Base-by-base conservation (phyloP, 352 stramenopile genomes). In the Globisporangium echinulatum region DNA sequence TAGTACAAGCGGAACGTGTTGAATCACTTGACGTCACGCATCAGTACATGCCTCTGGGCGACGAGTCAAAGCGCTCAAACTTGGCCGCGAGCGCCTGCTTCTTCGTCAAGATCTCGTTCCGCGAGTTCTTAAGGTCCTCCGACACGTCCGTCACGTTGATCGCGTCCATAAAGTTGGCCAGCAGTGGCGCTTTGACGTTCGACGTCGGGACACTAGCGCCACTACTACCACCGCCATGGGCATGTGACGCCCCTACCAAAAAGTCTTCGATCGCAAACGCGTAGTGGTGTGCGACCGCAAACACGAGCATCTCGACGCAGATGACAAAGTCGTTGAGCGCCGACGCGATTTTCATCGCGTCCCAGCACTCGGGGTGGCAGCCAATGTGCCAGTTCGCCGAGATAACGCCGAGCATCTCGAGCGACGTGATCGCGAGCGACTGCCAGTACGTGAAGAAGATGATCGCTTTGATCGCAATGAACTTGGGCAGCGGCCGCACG, bases 371-470 rank as follows among this genome's bases (percentile, higher is more conserved):
- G 9, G 83, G 83, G 25, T 3, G 25, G 55, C 84, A 95, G 5
- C 86, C 82, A 40, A 94, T 96, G 55, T 83, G 71, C 82, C 80
- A 94, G 58, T 85, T 79, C 25, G 86, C 87, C 49, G 75, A 89
- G 66, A 97, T 96, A 46, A 90, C 69, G 2, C 88, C 90, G 46
- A 94, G 64, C 50, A 87, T 88, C 62, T 96, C 87, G 51, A 97
- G 66, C 55, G 92, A 71, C 49, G 79, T 90, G 70, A 98, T 96
- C 66, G 96, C 74, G 50, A 97, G 71, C 37, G 79, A 92, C 77
- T 98, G 92, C 92, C 92, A 98, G 72, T 94, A 98, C 33, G 88
- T 97, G 62, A 98, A 97, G 71, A 98, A 98, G 44, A 98, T 96
- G 57, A 98, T 94, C 5, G 83, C 85, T 63, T 98, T 98, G 66